Percentiles rank a stretch among this genome's conserved stretches.
Conservation (phyloP, 2,329 filamentous ascomycete genomes). For the Fusarium stilboides region DNA sequence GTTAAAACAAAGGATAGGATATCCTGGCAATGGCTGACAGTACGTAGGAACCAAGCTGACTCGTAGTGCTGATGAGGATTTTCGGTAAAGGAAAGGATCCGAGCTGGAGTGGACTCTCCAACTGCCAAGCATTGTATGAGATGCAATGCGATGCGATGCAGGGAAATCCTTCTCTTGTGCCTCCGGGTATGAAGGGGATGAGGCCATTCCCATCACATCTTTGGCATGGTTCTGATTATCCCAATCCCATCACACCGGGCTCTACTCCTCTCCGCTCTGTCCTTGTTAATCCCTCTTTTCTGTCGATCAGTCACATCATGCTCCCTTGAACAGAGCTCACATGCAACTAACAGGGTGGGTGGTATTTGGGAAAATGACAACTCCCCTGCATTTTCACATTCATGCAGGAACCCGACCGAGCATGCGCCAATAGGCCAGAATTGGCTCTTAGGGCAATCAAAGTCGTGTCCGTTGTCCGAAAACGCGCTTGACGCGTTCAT, state of each 20-base stretch:
- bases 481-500: conserved; percentile 22
- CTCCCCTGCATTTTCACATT: conserved; percentile 43
- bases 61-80: conserved; percentile 10
- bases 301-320: conserved; percentile 29
- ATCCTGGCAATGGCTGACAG: conserved; percentile 22
- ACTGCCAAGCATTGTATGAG: conserved; percentile 5
- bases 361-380: conserved; percentile 14
- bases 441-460: neutral
- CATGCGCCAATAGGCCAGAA: conserved; percentile 17
- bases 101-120: neutral
- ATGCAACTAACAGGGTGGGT: conserved; percentile 21
- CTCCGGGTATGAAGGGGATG: neutral
- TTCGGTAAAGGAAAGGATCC: conserved; percentile 18
- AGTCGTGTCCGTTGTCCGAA: neutral
- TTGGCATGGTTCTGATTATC: neutral
- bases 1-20: conserved; percentile 18
- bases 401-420: conserved; percentile 49
- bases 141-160: conserved; percentile 21
- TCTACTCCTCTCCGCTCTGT: conserved; percentile 6
- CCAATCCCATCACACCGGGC: conserved; percentile 5
- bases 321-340: conserved; percentile 11
- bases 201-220: conserved; percentile 36
- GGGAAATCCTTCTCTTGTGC: neutral
- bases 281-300: conserved; percentile 15
- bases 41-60: conserved; percentile 4